Evolutionary conservation across 2,329 filamentous ascomycete species (phyloP), one percentile per base, ranked within the genome.

Genomic region (Diatrype stigma): DNA sequence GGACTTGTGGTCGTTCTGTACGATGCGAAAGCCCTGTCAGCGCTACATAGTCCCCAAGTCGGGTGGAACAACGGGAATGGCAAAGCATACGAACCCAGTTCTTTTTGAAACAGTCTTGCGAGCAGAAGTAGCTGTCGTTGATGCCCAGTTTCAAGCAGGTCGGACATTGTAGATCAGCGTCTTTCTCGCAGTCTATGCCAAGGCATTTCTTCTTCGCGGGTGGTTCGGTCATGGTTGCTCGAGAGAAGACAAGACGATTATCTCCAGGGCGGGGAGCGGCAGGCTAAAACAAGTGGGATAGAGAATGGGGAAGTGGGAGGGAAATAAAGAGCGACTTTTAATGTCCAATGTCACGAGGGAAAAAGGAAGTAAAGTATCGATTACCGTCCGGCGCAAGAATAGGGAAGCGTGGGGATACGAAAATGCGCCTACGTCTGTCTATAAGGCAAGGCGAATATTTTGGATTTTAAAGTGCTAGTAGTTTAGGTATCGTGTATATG

Each of bases 31-130:
- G 53, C 57, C n/a, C 23, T 58, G 56, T 37, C 26, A 51, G 48
- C 42, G 21, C 28, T 6, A 17, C 21, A 28, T 19, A 17, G 44
- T 16, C 7, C 5, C 16, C n/a, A 10, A 46, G n/a, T n/a, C 14
- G 30, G 3, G 17, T 19, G 7, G 8, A 46, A n/a, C 21, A 17
- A 32, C 14, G 35, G 19, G 11, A 11, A 40, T 17, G 37, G 17
- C 37, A 21, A 22, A 21, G 16, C 37, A 40, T 56, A 61, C 82
- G 63, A 84, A 97, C 94, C 94, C 94, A 99, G 77, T 91, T 99
- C 71, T 85, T 87, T 80, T 96, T 97, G 76, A 99, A 99, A 78
- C 94, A 99, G 63, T 97, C 94, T 71, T 99, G 94, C 26, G 91
- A 91, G 77, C 94, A 99, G 75, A 97, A 99, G 73, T 85, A 96